A percentile compares a stretch with the other conserved stretches of the same genome.
These are phyloP conservation scores for Capniomyces stellatus DNA, from an alignment of 371 early-diverging fungal species.

Conservation along the genomic window DNA sequence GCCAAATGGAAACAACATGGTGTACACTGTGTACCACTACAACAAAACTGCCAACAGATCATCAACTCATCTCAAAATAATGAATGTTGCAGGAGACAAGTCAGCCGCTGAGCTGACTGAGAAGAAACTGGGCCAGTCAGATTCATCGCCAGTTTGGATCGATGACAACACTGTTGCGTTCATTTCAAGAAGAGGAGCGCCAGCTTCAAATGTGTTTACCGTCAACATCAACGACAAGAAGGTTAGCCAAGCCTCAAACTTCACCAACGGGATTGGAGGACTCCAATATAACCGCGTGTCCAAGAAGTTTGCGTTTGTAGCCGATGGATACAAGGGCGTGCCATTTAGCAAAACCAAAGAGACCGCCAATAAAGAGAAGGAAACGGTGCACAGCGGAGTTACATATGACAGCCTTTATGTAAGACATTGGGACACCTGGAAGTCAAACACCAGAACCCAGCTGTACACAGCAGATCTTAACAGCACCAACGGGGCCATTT, in stretches of 20 bases:
- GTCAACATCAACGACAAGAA: slow-evolving; percentile 7
- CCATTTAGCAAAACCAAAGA: too few relatives aligned
- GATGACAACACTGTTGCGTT: slow-evolving; percentile 6
- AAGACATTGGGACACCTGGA: slow-evolving; percentile 25
- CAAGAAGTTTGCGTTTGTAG: slow-evolving; percentile 13
- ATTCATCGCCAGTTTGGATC: neutral
- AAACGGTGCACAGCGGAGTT: slow-evolving; percentile 16
- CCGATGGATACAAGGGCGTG: slow-evolving; percentile 12
- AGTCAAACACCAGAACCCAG: slow-evolving; percentile 14
- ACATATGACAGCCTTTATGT: slow-evolving; percentile 25
- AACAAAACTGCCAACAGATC: slow-evolving; percentile 15
- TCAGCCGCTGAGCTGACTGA: slow-evolving; percentile 2
- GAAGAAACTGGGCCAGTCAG: slow-evolving; percentile 8
- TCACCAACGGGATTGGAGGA: slow-evolving; percentile 10
- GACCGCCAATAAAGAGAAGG: slow-evolving; percentile 11
- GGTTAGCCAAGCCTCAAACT: slow-evolving; percentile 7
- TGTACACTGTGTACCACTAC: slow-evolving; percentile 17
- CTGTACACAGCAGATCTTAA: slow-evolving; percentile 11
- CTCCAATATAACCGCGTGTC: slow-evolving; percentile 11
- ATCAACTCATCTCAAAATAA: slow-evolving; percentile 11
- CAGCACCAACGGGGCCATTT: neutral
- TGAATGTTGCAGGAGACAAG: slow-evolving; percentile 2
- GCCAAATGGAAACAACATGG: slow-evolving; percentile 8
- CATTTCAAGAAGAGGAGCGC: neutral
- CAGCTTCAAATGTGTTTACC: slow-evolving; percentile 13